Evolutionary conservation across 2,329 filamentous ascomycete species (phyloP).

Genomic region (Paecilomyces fulvus): DNA sequence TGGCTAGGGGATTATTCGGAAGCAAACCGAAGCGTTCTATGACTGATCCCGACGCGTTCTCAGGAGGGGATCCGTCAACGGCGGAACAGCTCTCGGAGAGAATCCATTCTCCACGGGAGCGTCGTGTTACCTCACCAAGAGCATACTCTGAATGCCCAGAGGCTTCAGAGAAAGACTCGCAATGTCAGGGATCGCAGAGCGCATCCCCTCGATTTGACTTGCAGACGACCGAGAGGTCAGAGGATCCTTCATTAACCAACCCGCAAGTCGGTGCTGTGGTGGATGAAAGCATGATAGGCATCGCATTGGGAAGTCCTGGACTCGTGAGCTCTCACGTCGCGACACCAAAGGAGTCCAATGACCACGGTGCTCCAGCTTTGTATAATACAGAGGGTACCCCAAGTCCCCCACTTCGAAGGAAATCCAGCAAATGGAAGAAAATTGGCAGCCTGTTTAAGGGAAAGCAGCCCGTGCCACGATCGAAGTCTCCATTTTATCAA

Average conservation of each 20-base stretch:
- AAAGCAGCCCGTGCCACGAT: conserved; percentile 18
- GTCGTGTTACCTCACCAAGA: conserved; percentile 4
- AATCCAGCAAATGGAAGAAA: conserved; percentile 40
- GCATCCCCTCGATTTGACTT: conserved; percentile 21
- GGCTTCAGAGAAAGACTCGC: conserved; percentile 10
- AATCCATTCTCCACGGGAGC: conserved; percentile 6
- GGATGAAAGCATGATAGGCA: conserved; percentile 53
- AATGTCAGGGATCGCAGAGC: conserved; percentile 9
- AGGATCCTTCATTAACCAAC: conserved; percentile 13
- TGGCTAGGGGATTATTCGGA: conserved; percentile 22
- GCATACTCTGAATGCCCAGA: conserved; percentile 14
- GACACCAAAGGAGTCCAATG: conserved; percentile 7
- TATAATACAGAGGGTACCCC: background rate
- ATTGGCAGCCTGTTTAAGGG: conserved; percentile 37
- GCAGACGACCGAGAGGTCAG: conserved; percentile 18
- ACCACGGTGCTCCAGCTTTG: background rate
- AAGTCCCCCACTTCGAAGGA: conserved; percentile 17
- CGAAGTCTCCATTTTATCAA: conserved; percentile 21
- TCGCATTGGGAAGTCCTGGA: conserved; percentile 64
- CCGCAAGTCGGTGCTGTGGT: conserved; percentile 9
- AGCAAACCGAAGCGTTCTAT: conserved; percentile 23
- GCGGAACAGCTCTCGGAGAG: conserved; percentile 7
- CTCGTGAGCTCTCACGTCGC: conserved; percentile 14
- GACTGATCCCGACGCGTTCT: conserved; percentile 22
- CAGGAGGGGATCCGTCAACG: conserved; percentile 19